These are phyloP conservation scores for Globisporangium takayamanum DNA, from an alignment of 352 stramenopile genomes.

Conservation along the genomic window DNA sequence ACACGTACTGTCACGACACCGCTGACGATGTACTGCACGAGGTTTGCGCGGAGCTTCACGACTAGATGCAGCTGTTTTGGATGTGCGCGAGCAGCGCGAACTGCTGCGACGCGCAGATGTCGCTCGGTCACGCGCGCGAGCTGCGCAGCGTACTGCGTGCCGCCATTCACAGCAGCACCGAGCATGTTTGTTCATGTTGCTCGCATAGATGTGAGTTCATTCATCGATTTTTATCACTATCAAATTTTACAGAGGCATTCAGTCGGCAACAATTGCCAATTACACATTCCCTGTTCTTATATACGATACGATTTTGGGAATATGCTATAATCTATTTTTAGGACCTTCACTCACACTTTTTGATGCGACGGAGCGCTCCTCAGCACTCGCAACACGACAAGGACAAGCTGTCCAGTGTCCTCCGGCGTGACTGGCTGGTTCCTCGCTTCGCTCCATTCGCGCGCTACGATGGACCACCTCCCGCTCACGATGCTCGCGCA, in stretches of 20 bases:
- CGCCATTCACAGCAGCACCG: neutral
- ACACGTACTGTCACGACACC: conserved; percentile 30
- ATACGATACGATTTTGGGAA: neutral
- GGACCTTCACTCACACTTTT: no score
- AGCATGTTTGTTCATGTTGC: neutral
- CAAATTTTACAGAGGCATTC: no score
- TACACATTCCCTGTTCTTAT: no score
- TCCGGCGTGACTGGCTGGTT: neutral
- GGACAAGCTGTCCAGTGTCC: no score
- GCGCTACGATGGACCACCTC: conserved; percentile 54
- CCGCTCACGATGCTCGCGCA: conserved; percentile 43
- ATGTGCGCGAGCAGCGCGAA: neutral
- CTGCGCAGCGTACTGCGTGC: conserved; percentile 13
- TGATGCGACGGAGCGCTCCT: no score
- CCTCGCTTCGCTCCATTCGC: neutral
- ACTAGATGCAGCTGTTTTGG: conserved; percentile 13
- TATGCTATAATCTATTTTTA: neutral
- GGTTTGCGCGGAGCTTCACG: conserved; percentile 34
- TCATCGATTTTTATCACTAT: no score
- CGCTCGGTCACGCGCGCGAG: conserved; percentile 37
- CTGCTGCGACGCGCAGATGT: conserved; percentile 21
- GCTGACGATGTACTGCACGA: conserved; percentile 47
- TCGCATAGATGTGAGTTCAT: no score
- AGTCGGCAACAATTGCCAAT: no score
- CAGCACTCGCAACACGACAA: no score